A percentile compares a stretch with the other conserved stretches of the same genome.
Evolutionary conservation across 345 rosid species (phyloP).

Genomic region (Brassica napus): Da-Ae NC_063442.1:24014501-24015000

Average conservation of each 20-base stretch:
- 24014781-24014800: conserved; percentile 66
- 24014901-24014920: conserved; percentile 66
- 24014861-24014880: conserved; percentile 60
- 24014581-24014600: conserved; percentile 73
- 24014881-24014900: conserved; percentile 74
- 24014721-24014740: conserved; percentile 31
- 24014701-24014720: conserved; percentile 49
- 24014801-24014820: conserved; percentile 66
- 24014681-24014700: conserved; percentile 74
- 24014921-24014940: conserved; percentile 53
- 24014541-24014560: conserved; percentile 52
- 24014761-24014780: conserved; percentile 64
- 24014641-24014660: conserved; percentile 55
- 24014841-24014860: conserved; percentile 72
- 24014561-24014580: conserved; percentile 68
- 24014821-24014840: conserved; percentile 76
- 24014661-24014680: conserved; percentile 76
- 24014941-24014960: conserved; percentile 55
- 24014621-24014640: conserved; percentile 62
- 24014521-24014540: conserved; percentile 36
- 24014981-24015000: conserved; percentile 59
- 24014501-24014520: conserved; percentile 3
- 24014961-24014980: conserved; percentile 63
- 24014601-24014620: conserved; percentile 61
- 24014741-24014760: conserved; percentile 50